A percentile compares a stretch with the other conserved stretches of the same genome.
phyloP scores from a whole-genome alignment of 306 rosid species.

The Mucuna pruriens region DNA sequence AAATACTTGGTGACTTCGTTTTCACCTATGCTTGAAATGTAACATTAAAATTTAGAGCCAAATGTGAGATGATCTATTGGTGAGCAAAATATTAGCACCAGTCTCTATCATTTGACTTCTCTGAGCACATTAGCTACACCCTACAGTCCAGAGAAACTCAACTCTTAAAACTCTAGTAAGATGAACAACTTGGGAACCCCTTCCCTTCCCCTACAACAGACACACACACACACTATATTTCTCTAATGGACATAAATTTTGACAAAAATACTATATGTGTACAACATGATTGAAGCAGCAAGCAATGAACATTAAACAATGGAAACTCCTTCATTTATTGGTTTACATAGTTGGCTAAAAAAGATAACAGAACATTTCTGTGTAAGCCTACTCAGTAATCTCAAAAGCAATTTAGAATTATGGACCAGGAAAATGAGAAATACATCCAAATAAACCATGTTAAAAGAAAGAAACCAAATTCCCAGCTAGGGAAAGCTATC shows the following conservation, averaged over 20 bases:
- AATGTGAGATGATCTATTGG: slow-evolving; percentile 27
- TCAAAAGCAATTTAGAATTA: slow-evolving; percentile 51
- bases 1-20: slow-evolving; percentile 27
- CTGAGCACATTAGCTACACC: slow-evolving; percentile 3
- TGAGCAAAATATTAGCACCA: neutral
- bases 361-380: slow-evolving; percentile 41
- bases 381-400: slow-evolving; percentile 55
- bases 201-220: neutral
- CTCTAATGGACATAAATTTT: slow-evolving; percentile 24
- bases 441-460: slow-evolving; percentile 57
- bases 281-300: slow-evolving; percentile 24
- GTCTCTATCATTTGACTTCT: slow-evolving; percentile 20
- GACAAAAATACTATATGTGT: slow-evolving; percentile 24
- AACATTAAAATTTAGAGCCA: slow-evolving; percentile 30
- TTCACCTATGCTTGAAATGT: slow-evolving; percentile 40
- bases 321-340: slow-evolving; percentile 61
- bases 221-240: neutral
- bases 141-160: neutral
- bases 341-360: slow-evolving; percentile 52
- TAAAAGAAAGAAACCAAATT: slow-evolving; percentile 59
- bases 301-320: slow-evolving; percentile 45
- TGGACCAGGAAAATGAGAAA: slow-evolving; percentile 55
- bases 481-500: slow-evolving; percentile 54
- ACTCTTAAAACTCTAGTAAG: neutral
- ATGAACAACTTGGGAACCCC: neutral